Conservation (phyloP, 306 rosid genomes). For the Prunus davidiana region DNA sequence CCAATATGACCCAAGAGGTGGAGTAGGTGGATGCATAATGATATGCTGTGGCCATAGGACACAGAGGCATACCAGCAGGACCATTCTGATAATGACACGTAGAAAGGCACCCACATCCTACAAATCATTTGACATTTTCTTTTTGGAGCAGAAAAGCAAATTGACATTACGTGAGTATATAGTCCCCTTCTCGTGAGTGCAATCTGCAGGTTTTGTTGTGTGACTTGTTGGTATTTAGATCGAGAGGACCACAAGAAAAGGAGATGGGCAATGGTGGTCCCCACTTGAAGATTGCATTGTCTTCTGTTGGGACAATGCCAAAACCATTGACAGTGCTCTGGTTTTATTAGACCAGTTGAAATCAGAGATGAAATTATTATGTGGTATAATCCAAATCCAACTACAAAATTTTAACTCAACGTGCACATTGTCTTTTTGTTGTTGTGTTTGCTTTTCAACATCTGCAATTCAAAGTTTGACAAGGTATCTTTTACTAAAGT, state of each 20-base stretch:
- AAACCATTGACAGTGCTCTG: neutral
- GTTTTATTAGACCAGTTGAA: neutral
- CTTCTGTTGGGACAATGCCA: neutral
- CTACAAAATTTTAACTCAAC: neutral
- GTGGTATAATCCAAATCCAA: neutral
- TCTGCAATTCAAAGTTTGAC: neutral
- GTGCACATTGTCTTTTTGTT: neutral
- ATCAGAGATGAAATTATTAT: neutral
- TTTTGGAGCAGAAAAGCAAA: no score
- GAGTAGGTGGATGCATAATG: constrained; percentile 49
- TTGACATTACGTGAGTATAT: neutral
- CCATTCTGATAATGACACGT: constrained; percentile 13
- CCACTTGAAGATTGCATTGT: neutral
- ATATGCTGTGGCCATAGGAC: constrained; percentile 9
- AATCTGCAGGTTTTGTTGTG: neutral
- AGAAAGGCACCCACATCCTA: neutral
- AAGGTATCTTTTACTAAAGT: neutral
- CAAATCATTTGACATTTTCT: neutral
- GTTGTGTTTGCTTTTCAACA: neutral
- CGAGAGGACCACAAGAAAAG: neutral
- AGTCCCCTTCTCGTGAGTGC: neutral
- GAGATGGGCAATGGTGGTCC: neutral
- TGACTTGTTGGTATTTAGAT: constrained; percentile 16
- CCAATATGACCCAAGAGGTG: constrained; percentile 38
- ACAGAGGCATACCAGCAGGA: neutral